Evolutionary conservation across 208 protist genomes (phyloP).

Genomic region (Trichomonas tenax): DNA sequence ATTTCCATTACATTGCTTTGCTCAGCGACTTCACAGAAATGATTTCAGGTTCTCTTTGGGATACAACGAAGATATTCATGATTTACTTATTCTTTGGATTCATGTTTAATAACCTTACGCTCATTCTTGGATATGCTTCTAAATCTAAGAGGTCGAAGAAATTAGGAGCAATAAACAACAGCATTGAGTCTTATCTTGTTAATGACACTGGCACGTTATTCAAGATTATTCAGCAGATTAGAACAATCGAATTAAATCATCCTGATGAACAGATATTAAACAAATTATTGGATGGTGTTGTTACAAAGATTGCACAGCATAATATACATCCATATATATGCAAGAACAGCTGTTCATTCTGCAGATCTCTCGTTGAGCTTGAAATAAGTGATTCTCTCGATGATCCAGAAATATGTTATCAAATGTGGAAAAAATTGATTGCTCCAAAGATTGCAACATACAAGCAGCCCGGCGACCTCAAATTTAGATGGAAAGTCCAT

Average conservation of each 20-base stretch:
- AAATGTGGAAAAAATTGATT: neutral
- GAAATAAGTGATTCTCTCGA: neutral
- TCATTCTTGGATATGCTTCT: too few relatives aligned
- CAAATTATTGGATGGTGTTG: neutral
- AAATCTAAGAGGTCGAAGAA: neutral
- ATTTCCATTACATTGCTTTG: neutral
- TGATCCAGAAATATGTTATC: neutral
- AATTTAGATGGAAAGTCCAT: neutral
- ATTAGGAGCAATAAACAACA: neutral
- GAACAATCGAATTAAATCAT: neutral
- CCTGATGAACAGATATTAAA: neutral
- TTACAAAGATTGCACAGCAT: neutral
- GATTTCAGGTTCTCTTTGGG: neutral
- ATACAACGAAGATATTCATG: neutral
- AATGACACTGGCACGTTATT: neutral
- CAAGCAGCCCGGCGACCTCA: neutral
- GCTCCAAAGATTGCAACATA: neutral
- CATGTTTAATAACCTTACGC: too few relatives aligned
- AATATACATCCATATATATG: neutral
- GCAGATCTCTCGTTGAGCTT: neutral
- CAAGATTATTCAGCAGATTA: neutral
- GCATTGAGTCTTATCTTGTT: neutral
- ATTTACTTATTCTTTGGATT: neutral
- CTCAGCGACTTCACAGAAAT: neutral
- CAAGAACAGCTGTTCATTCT: neutral